Evolutionary conservation across 2,329 filamentous ascomycete species (phyloP).

Genomic region (Niveomyces coronatus): DNA sequence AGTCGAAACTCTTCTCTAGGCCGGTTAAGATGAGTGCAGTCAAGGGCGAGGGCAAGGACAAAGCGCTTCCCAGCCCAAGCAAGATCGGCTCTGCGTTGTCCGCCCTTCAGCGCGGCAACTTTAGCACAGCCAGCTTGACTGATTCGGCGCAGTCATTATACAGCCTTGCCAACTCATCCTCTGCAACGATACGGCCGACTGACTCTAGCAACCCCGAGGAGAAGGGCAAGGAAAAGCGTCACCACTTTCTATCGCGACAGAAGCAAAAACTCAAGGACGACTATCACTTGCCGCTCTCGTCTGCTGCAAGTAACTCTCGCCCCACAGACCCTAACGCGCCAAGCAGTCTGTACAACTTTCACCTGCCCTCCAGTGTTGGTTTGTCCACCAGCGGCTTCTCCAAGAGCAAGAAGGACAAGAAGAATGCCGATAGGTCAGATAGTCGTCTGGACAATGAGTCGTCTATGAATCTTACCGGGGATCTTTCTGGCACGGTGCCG

Average conservation of each 20-base stretch:
- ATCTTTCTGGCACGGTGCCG: slow-evolving; percentile 46
- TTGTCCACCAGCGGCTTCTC: slow-evolving; percentile 57
- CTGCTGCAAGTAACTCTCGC: slow-evolving; percentile 65
- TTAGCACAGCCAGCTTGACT: slow-evolving; percentile 60
- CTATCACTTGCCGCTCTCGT: slow-evolving; percentile 61
- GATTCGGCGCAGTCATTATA: slow-evolving; percentile 58
- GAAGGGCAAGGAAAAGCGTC: slow-evolving; percentile 56
- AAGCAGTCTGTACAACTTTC: slow-evolving; percentile 70
- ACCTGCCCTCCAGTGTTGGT: slow-evolving; percentile 60
- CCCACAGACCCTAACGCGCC: slow-evolving; percentile 67
- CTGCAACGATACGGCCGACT: slow-evolving; percentile 60
- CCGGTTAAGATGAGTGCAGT: slow-evolving; percentile 60
- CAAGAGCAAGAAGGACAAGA: slow-evolving; percentile 82
- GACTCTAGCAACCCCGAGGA: slow-evolving; percentile 38
- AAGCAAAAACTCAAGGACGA: slow-evolving; percentile 74
- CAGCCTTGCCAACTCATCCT: slow-evolving; percentile 64
- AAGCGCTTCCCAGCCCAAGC: slow-evolving; percentile 61
- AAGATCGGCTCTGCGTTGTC: slow-evolving; percentile 59
- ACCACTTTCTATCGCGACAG: slow-evolving; percentile 69
- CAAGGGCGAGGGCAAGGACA: slow-evolving; percentile 56
- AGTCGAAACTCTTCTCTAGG: slow-evolving; percentile 73
- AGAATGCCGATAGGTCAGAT: slow-evolving; percentile 56
- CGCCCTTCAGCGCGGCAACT: slow-evolving; percentile 54
- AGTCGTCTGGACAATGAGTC: slow-evolving; percentile 43
- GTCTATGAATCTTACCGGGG: slow-evolving; percentile 26